A percentile compares a stretch with the other conserved stretches of the same genome.
These are phyloP conservation scores for Galerina marginata DNA, from an alignment of 768 basidiomycete species.

Conservation along the genomic window DNA sequence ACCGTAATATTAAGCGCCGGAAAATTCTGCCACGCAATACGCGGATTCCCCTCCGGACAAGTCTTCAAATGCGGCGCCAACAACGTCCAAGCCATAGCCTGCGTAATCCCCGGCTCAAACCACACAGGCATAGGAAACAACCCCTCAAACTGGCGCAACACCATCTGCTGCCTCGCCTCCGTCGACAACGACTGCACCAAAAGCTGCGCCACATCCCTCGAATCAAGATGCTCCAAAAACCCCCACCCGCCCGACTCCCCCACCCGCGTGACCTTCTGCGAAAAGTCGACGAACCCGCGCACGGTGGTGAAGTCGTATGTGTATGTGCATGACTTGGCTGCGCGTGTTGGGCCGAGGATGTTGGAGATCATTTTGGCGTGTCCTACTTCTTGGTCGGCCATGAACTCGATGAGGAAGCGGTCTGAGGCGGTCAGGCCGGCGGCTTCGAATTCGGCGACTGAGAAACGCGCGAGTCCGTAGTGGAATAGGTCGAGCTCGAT, in stretches of 20 bases:
- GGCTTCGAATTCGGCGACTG: conserved; percentile 56
- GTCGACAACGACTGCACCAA: conserved; percentile 63
- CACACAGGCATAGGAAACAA: conserved; percentile 65
- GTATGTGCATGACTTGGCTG: conserved; percentile 63
- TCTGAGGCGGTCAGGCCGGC: conserved; percentile 60
- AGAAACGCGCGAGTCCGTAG: conserved; percentile 59
- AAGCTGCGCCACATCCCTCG: conserved; percentile 55
- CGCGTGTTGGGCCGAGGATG: conserved; percentile 48
- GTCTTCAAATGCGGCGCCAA: conserved; percentile 55
- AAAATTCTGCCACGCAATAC: conserved; percentile 60
- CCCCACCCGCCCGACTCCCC: conserved; percentile 68
- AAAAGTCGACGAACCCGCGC: conserved; percentile 64
- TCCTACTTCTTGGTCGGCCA: conserved; percentile 69
- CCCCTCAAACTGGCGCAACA: conserved; percentile 66
- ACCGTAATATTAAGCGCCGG: conserved; percentile 56
- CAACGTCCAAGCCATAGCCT: conserved; percentile 67
- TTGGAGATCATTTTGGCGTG: conserved; percentile 61
- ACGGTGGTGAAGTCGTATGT: conserved; percentile 59
- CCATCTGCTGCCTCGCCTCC: conserved; percentile 69
- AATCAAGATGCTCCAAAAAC: conserved; percentile 68
- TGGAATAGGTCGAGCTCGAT: conserved; percentile 69
- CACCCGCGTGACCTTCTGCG: conserved; percentile 57
- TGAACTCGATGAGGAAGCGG: conserved; percentile 60
- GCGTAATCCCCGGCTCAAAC: conserved; percentile 63
- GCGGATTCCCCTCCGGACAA: conserved; percentile 59